These are phyloP conservation scores for Lactarius evosmus DNA, from an alignment of 768 basidiomycete genomes.

Conservation along the genomic window DNA sequence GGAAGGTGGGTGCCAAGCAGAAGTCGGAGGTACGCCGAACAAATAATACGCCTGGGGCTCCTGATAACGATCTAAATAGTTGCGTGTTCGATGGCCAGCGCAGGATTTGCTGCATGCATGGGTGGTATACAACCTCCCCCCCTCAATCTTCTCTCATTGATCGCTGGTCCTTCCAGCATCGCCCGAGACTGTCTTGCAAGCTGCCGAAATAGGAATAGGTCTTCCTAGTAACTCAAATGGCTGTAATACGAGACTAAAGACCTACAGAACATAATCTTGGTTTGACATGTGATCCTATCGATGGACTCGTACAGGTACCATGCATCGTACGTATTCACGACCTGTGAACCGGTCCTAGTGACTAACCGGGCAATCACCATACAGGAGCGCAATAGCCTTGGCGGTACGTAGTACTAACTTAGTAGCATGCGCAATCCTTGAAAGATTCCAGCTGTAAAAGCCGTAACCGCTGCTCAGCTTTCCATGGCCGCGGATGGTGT, in stretches of 20 bases:
- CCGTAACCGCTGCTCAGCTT: constrained; percentile 89
- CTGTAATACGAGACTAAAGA: not conserved
- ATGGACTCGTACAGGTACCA: constrained; percentile 90
- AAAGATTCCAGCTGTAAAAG: constrained; percentile 69
- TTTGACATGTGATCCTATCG: constrained; percentile 92
- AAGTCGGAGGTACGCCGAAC: constrained; percentile 71
- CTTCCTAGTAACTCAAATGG: constrained; percentile 25
- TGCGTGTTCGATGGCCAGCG: constrained; percentile 94
- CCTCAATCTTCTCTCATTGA: constrained; percentile 12
- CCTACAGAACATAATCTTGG: constrained; percentile 75
- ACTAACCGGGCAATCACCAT: constrained; percentile 2
- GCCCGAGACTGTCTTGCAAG: constrained; percentile 81
- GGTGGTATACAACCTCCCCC: constrained; percentile 51
- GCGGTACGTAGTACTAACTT: constrained; percentile 48
- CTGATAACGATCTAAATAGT: constrained; percentile 42
- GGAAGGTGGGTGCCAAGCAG: constrained; percentile 93
- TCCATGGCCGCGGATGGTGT: constrained; percentile 90
- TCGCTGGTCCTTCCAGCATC: constrained; percentile 45
- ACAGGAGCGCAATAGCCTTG: constrained; percentile 81
- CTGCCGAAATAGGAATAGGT: constrained; percentile 92
- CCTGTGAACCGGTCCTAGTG: constrained; percentile 11
- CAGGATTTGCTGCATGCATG: constrained; percentile 92
- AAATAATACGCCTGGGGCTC: not conserved
- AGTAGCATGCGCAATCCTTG: not conserved
- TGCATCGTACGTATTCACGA: constrained; percentile 69